phyloP scores from a whole-genome alignment of 2,329 filamentous ascomycete species.

The Epichloe hybrida region DNA sequence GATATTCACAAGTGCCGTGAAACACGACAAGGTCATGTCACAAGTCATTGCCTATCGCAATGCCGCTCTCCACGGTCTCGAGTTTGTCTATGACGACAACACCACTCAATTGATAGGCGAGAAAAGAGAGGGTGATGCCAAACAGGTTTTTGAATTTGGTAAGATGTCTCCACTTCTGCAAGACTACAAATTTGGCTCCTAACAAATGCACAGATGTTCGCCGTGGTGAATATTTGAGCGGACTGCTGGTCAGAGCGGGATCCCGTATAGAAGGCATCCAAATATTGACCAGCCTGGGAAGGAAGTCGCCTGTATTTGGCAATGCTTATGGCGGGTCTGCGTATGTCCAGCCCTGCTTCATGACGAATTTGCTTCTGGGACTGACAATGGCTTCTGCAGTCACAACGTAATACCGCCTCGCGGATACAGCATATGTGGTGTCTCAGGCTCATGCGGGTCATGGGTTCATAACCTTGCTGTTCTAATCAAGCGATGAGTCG shows the following conservation, averaged over 20 bases:
- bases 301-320: constrained; percentile 74
- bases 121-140: constrained; percentile 53
- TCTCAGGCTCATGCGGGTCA: constrained; percentile 65
- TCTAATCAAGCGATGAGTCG: constrained; percentile 38
- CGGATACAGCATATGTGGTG: constrained; percentile 77
- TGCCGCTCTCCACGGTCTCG: constrained; percentile 65
- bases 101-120: constrained; percentile 80
- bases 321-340: constrained; percentile 66
- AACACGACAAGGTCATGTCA: constrained; percentile 59
- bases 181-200: background rate
- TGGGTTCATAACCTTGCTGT: constrained; percentile 83
- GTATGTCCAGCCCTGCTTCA: constrained; percentile 40
- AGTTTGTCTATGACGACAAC: constrained; percentile 85
- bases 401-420: constrained; percentile 79
- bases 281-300: constrained; percentile 77
- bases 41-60: constrained; percentile 68
- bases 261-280: constrained; percentile 81
- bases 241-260: constrained; percentile 71
- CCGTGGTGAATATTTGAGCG: constrained; percentile 73
- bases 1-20: constrained; percentile 55
- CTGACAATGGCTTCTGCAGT: constrained; percentile 31
- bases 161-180: constrained; percentile 17
- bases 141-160: constrained; percentile 68
- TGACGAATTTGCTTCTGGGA: background rate
- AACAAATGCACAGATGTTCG: constrained; percentile 52